Evolutionary conservation across 2,329 filamentous ascomycete genomes (phyloP).

Genomic region (Epichloe sp.): DNA sequence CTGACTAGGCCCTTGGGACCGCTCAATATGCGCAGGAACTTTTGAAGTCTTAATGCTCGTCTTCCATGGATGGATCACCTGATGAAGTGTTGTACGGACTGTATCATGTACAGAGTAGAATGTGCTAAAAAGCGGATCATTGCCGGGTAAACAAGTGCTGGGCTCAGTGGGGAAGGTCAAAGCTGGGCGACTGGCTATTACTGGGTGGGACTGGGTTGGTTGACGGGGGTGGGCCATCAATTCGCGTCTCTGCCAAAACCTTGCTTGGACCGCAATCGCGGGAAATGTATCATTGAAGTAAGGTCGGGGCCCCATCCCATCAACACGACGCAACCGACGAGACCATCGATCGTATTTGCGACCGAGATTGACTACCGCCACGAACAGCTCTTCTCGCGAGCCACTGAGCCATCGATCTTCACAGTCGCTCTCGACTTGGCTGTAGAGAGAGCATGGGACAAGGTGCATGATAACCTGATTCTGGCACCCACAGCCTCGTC

Average conservation of each 20-base stretch:
- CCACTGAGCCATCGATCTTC: not conserved
- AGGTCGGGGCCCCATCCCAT: not conserved
- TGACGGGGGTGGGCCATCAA: slow-evolving; percentile 3
- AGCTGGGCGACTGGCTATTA: not conserved
- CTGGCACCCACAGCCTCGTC: not conserved
- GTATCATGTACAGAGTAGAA: not conserved
- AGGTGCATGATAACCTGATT: slow-evolving; percentile 1
- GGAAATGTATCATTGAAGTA: not conserved
- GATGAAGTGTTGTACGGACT: not conserved
- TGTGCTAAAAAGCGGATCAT: slow-evolving; percentile 1
- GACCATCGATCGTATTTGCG: not conserved
- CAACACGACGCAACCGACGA: not conserved
- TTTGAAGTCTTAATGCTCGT: not conserved
- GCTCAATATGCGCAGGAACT: not conserved
- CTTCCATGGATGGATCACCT: not conserved
- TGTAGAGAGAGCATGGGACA: slow-evolving; percentile 2
- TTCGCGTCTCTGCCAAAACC: slow-evolving; percentile 6
- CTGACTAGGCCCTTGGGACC: not conserved
- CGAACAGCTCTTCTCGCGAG: not conserved
- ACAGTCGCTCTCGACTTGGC: not conserved
- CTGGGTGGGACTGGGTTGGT: not conserved
- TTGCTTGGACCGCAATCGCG: not conserved
- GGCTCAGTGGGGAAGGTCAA: not conserved
- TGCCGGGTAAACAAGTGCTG: slow-evolving; percentile 1
- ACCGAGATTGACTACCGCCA: not conserved